Evolutionary conservation across 768 basidiomycete species (phyloP), one percentile per base, ranked within the genome.

Genomic region (Holtermannia corniformis): DNA sequence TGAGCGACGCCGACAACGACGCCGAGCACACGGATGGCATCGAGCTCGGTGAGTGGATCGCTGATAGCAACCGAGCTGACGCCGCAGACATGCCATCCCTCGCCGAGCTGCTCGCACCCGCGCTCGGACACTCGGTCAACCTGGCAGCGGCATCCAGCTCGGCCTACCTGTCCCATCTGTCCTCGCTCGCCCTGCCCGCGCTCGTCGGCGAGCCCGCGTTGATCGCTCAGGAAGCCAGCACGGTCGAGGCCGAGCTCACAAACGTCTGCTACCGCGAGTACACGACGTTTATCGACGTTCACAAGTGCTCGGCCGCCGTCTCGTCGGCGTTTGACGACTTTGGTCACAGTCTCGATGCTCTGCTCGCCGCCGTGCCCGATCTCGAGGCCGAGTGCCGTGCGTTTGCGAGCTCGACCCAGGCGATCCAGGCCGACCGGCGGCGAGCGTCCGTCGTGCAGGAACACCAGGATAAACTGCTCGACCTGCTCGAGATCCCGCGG

Each of bases 241-340:
- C 89, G 55, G 79, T 95, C 49, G 89, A 88, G 5, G 84, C 87
- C 43, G 91, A 89, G 51, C 77, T 95, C 57, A 91, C 87, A 10
- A 85, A 86, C 41, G 79, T 96, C 13, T 92, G 90, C 50, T 85
- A 88, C 55, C 83, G 87, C 3, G 90, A 90, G 21, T 91, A 95
- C 71, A 82, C 86, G 24, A 90, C 89, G 0, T 93, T 95, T 70
- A 80, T 93, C 57, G 84, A 86, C n/a, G 78, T 92, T 11, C 89
- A 92, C 68, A 72, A 78, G 44, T 85, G 86, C 16, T 87, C 87
- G 3, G 80, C 81, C 45, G 81, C 84, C 0, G 79, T 95, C 51
- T 76, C 81, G 1, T 72, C 76, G 3, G 86, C 90, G 1, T 79
- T 96, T 55, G 77, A 79, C 0, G 82, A 84, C 3, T 79, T 96